These are phyloP conservation scores for Pichia deserticola DNA, from an alignment of 805 yeast genomes.

Conservation along the genomic window DNA sequence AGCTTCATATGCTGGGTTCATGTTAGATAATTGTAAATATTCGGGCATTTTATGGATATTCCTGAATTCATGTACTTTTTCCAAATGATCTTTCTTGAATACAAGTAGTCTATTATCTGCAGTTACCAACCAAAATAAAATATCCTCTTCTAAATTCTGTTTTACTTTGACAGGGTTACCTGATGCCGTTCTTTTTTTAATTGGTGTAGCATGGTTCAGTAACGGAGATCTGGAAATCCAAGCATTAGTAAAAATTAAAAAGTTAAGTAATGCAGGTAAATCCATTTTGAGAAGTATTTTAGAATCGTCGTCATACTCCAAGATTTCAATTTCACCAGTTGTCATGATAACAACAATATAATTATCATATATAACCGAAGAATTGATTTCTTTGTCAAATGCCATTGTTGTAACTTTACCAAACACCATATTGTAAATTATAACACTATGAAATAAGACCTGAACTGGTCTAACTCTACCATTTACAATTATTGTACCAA, in stretches of 20 bases:
- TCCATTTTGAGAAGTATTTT: constrained; percentile 23
- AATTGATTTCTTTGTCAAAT: constrained; percentile 54
- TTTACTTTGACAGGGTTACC: constrained; percentile 19
- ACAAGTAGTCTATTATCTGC: constrained; percentile 69
- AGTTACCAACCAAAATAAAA: constrained; percentile 59
- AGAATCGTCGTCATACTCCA: constrained; percentile 29
- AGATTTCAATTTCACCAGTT: constrained; percentile 63
- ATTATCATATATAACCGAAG: constrained; percentile 56
- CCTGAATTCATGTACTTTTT: constrained; percentile 46
- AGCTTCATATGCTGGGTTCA: constrained; percentile 41
- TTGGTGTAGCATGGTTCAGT: constrained; percentile 35
- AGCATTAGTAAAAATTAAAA: constrained; percentile 57
- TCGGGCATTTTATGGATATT: constrained; percentile 42
- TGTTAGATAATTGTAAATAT: constrained; percentile 34
- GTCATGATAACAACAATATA: constrained; percentile 55
- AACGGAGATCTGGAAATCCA: constrained; percentile 48
- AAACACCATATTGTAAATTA: constrained; percentile 56
- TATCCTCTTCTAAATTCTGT: constrained; percentile 23
- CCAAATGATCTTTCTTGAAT: constrained; percentile 48
- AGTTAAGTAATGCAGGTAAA: constrained; percentile 28
- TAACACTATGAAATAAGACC: constrained; percentile 58
- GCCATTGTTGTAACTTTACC: constrained; percentile 43
- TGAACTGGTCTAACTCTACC: constrained; percentile 59
- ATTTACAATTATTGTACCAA: constrained; percentile 37
- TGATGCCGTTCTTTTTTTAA: constrained; percentile 20